Base-by-base conservation (phyloP, 805 yeast species). In the Trichomonascus vanleenenianus region DNA sequence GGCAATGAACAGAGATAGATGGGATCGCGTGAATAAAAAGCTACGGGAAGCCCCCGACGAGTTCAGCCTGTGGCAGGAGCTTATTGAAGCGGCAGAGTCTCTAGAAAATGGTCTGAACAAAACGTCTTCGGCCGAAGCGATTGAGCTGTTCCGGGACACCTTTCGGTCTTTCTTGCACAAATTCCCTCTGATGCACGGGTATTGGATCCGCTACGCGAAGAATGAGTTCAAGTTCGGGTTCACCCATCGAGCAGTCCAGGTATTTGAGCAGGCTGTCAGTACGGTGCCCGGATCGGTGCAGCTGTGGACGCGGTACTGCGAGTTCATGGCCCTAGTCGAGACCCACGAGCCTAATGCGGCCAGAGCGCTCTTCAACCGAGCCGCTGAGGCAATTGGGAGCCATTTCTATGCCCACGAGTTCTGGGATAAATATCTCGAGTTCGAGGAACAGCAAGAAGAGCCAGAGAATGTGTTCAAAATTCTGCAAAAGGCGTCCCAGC, bases 381-480 rank as follows among this genome's bases (percentile, higher is more conserved):
- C 82, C 0, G 58, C 74, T 2, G 51, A 55, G 3, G 50, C 63
- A 11, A 72, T 83, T 37, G 97, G 96, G 0, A 54, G 64, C 30
- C 85, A 88, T 48, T 93, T 85, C 62, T 66, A 81, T 50, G 73
- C 94, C 1, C 94, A 88, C 60, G 70, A 79, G 0, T 65, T 89
- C 41, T 91, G 97, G 97, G 95, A 88, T 60, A 70, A 74, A 44
- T 81, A 78, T 50, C 62, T 91, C 19, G 81, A 74, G 34, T 83
- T 79, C 66, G 83, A 79, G 54, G 60, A 67, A n/a, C 63, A 66
- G 20, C 62, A 63, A 12, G 53, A 55, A 20, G 69, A 66, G 31
- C 60, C 73, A 5, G 51, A 67, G 2, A 60, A 62, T 2, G 71
- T 81, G 46, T 50, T 55, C 31, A 65, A 47, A 63, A 80, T 39